Evolutionary conservation across 1,139 yeast species (phyloP).

Genomic region (Groenewaldozyma sp.): DNA sequence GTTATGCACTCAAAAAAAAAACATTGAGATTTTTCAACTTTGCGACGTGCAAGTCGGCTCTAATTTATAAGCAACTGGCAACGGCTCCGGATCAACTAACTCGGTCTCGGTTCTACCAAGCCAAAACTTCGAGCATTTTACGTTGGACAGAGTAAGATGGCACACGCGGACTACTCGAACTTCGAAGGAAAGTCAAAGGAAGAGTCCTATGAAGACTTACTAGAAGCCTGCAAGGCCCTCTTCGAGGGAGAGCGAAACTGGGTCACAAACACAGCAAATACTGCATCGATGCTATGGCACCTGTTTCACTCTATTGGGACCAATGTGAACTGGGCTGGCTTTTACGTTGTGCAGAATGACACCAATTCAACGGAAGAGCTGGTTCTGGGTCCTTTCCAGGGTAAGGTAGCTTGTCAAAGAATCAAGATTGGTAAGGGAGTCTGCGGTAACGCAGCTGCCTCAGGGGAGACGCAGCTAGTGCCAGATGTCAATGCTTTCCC

Average conservation of each 20-base stretch:
- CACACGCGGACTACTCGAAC: slow-evolving; percentile 25
- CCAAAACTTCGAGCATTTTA: neutral
- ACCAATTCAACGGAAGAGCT: slow-evolving; percentile 33
- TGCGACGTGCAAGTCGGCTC: no score
- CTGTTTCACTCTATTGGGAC: slow-evolving; percentile 51
- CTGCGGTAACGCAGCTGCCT: slow-evolving; percentile 74
- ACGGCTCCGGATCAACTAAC: no score
- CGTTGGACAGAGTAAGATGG: no score
- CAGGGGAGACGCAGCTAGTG: slow-evolving; percentile 58
- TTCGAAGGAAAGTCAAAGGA: slow-evolving; percentile 30
- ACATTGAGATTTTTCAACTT: no score
- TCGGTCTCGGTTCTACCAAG: no score
- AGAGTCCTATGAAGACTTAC: slow-evolving; percentile 51
- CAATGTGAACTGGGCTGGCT: slow-evolving; percentile 86
- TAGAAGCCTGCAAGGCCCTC: slow-evolving; percentile 59
- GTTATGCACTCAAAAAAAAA: neutral
- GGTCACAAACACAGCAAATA: slow-evolving; percentile 84
- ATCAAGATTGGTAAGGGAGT: slow-evolving; percentile 79
- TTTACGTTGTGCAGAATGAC: slow-evolving; percentile 47
- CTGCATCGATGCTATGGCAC: slow-evolving; percentile 80
- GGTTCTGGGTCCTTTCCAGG: slow-evolving; percentile 88
- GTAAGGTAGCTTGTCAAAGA: slow-evolving; percentile 89
- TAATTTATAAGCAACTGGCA: no score
- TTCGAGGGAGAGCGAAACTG: slow-evolving; percentile 58
- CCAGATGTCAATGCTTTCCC: slow-evolving; percentile 68